Base-by-base conservation (phyloP, 805 yeast species). In the Cyberlindnera euphorbiiphila region DNA sequence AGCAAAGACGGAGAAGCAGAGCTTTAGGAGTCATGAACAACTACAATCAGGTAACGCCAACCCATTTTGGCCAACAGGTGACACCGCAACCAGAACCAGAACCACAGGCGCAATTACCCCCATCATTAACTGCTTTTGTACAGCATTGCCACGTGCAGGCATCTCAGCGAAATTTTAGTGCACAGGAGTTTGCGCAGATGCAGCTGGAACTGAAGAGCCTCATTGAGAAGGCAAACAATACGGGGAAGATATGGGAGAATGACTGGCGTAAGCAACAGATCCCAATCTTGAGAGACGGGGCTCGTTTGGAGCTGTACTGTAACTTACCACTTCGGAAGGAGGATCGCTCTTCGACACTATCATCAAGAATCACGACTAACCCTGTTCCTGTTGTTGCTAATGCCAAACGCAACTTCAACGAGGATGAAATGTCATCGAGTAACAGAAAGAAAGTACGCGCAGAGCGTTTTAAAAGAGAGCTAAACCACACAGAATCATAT, bases 361-460 rank as follows among this genome's bases (percentile, higher is more conserved):
- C n/a, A n/a, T n/a, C n/a, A n/a, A n/a, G n/a, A n/a, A n/a, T n/a
- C n/a, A n/a, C n/a, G n/a, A n/a, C n/a, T n/a, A n/a, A n/a, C n/a
- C n/a, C n/a, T n/a, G n/a, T n/a, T n/a, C n/a, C n/a, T n/a, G n/a
- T n/a, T n/a, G n/a, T n/a, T n/a, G 25, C 26, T 5, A 28, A 12
- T 6, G 16, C 6, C 10, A 37, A 34, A 9, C 44, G 41, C 10
- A 21, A 6, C n/a, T 1, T 9, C 13, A n/a, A 33, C 10, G 46
- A 32, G 14, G 53, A 50, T 25, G 42, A 35, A 13, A 34, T 48
- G 43, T 44, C 45, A 2, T 59, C 60, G 9, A 44, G 36, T 5
- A 54, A 49, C 9, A 57, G 60, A 43, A 57, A 61, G 38, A 57
- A 45, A 25, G 54, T 50, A 27, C 58, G 71, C 26, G 62, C 65